phyloP scores from a whole-genome alignment of 2,329 filamentous ascomycete genomes.

The Epichloe sp. region DNA sequence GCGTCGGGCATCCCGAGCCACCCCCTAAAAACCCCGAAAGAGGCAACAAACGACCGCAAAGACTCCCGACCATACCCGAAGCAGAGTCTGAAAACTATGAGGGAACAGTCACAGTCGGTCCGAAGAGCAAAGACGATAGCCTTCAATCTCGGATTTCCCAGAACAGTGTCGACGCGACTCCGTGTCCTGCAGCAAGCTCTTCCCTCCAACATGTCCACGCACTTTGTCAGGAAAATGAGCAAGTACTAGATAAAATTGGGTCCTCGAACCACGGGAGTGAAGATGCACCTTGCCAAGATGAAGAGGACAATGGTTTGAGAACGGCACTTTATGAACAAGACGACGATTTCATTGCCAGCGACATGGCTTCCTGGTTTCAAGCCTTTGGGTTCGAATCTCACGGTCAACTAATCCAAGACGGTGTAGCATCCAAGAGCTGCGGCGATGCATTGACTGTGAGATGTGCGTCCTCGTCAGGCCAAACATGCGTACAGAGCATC shows the following conservation, averaged over 20 bases:
- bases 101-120: background rate
- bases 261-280: background rate
- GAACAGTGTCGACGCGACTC: background rate
- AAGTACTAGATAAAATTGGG: background rate
- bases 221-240: background rate
- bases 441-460: background rate
- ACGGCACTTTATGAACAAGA: slow-evolving; percentile 26
- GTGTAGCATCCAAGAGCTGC: background rate
- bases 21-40: slow-evolving; percentile 3
- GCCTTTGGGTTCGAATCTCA: slow-evolving; percentile 32
- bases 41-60: slow-evolving; percentile 27
- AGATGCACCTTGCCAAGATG: background rate
- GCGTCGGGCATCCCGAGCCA: slow-evolving; percentile 14
- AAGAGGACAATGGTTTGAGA: background rate
- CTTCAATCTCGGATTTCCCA: background rate
- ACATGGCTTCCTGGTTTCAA: slow-evolving; percentile 38
- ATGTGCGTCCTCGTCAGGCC: slow-evolving; percentile 8
- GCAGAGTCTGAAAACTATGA: background rate
- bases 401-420: slow-evolving; percentile 25
- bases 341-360: slow-evolving; percentile 24
- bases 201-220: background rate
- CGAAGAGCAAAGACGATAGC: background rate
- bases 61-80: slow-evolving; percentile 10
- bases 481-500: slow-evolving; percentile 8
- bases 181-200: background rate